These are phyloP conservation scores for Lachancea mirantina DNA, from an alignment of 805 yeast genomes.

Conservation along the genomic window DNA sequence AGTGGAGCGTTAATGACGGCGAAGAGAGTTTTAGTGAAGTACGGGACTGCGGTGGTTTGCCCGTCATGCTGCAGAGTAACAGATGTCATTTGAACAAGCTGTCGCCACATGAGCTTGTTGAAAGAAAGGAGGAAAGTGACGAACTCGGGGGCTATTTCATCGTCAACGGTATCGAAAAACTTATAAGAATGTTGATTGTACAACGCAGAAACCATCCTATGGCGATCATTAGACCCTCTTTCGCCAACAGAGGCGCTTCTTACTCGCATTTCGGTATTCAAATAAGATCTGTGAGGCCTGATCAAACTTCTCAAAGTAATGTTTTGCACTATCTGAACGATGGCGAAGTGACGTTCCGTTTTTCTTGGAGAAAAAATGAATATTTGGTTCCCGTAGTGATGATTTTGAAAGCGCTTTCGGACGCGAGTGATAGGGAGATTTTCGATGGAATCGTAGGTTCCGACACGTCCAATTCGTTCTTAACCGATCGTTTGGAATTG, in stretches of 20 bases:
- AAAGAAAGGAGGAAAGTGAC: conserved; percentile 81
- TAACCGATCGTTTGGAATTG: conserved; percentile 96
- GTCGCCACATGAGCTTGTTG: conserved; percentile 76
- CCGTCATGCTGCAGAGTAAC: conserved; percentile 85
- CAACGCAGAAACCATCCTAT: conserved; percentile 97
- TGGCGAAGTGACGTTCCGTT: conserved; percentile 94
- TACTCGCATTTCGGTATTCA: conserved; percentile 90
- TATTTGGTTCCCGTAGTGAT: conserved; percentile 88
- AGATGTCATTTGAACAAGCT: conserved; percentile 84
- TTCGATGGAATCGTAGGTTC: conserved; percentile 94
- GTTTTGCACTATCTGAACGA: conserved; percentile 93
- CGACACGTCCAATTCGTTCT: conserved; percentile 79
- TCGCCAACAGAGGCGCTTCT: conserved; percentile 86
- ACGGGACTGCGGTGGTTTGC: conserved; percentile 87
- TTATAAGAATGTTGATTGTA: conserved; percentile 94
- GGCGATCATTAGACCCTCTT: conserved; percentile 94
- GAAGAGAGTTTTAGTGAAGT: conserved; percentile 65
- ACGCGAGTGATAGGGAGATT: conserved; percentile 89
- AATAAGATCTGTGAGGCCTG: conserved; percentile 89
- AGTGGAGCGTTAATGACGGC: conserved; percentile 85
- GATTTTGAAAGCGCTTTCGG: conserved; percentile 84
- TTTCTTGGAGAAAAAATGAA: conserved; percentile 95
- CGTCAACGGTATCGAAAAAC: conserved; percentile 93
- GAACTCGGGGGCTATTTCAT: conserved; percentile 95
- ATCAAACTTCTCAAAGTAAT: conserved; percentile 95